A percentile compares a stretch with the other conserved stretches of the same genome.
These are phyloP conservation scores for Solanum megistacrolobum DNA, from an alignment of 257 asterid species.

Conservation along the genomic window DNA sequence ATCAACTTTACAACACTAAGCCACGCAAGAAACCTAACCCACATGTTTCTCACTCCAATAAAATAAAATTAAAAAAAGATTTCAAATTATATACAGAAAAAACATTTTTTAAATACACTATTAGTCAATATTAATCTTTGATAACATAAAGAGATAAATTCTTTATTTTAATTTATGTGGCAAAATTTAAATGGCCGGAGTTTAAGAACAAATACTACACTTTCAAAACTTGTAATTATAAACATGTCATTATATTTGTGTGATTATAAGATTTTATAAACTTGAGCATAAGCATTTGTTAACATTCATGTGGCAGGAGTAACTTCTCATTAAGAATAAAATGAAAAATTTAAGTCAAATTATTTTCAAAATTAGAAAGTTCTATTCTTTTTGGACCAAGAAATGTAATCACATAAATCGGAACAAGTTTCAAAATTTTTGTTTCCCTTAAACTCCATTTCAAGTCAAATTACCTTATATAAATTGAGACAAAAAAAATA, in stretches of 20 bases:
- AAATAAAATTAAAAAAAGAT: background rate
- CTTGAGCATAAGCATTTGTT: background rate
- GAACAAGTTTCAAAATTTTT: too few relatives aligned
- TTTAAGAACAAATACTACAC: background rate
- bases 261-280: background rate
- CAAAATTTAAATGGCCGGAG: background rate
- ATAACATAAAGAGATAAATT: background rate
- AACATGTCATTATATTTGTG: background rate
- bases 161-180: background rate
- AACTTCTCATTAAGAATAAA: background rate
- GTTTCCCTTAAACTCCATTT: too few relatives aligned
- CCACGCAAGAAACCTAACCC: slow-evolving; percentile 13
- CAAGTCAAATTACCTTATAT: too few relatives aligned
- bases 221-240: background rate
- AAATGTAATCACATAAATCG: too few relatives aligned
- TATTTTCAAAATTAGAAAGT: too few relatives aligned
- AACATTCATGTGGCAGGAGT: background rate
- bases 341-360: too few relatives aligned
- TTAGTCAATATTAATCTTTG: background rate
- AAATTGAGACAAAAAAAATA: too few relatives aligned
- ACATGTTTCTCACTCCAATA: slow-evolving; percentile 1
- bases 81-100: background rate
- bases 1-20: background rate
- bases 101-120: background rate
- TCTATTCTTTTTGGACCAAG: too few relatives aligned